Evolutionary conservation across 2,329 filamentous ascomycete species (phyloP).

Genomic region (Nectriaceae sp.): DNA sequence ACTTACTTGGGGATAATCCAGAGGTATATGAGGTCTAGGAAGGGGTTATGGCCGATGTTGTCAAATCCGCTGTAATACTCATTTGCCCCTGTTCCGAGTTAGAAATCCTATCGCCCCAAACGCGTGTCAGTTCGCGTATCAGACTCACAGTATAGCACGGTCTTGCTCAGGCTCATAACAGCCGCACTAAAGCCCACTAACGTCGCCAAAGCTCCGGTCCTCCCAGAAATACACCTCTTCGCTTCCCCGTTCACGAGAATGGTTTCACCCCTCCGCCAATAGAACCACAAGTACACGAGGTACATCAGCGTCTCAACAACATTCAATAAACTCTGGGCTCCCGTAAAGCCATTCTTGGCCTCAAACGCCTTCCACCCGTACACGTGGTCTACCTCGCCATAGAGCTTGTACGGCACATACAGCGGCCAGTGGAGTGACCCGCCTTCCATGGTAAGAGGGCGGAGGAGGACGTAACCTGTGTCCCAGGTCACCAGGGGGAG

Average conservation of each 20-base stretch:
- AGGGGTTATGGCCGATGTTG: constrained; percentile 59
- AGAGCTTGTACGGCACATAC: constrained; percentile 78
- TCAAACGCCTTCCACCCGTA: constrained; percentile 78
- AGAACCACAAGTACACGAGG: constrained; percentile 51
- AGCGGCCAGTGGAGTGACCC: constrained; percentile 71
- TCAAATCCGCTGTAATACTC: constrained; percentile 58
- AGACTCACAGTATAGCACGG: constrained; percentile 58
- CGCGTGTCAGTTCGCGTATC: background rate
- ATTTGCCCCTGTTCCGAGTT: constrained; percentile 47
- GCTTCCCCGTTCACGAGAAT: constrained; percentile 17
- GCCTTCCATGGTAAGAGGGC: constrained; percentile 80
- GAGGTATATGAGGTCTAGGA: constrained; percentile 46
- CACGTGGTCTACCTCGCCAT: constrained; percentile 76
- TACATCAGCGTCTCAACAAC: constrained; percentile 69
- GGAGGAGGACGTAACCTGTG: constrained; percentile 73
- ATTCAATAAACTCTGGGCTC: constrained; percentile 72
- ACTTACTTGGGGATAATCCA: constrained; percentile 63
- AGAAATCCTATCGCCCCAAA: no score
- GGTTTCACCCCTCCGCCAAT: constrained; percentile 25
- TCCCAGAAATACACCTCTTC: constrained; percentile 41
- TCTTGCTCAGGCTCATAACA: constrained; percentile 65
- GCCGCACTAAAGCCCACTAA: constrained; percentile 54
- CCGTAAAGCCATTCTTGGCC: constrained; percentile 71
- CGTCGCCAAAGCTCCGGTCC: constrained; percentile 46
- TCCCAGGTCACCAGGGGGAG: constrained; percentile 84